Evolutionary conservation across 2,329 filamentous ascomycete species (phyloP).

Genomic region (Colletotrichum eleusines): DNA sequence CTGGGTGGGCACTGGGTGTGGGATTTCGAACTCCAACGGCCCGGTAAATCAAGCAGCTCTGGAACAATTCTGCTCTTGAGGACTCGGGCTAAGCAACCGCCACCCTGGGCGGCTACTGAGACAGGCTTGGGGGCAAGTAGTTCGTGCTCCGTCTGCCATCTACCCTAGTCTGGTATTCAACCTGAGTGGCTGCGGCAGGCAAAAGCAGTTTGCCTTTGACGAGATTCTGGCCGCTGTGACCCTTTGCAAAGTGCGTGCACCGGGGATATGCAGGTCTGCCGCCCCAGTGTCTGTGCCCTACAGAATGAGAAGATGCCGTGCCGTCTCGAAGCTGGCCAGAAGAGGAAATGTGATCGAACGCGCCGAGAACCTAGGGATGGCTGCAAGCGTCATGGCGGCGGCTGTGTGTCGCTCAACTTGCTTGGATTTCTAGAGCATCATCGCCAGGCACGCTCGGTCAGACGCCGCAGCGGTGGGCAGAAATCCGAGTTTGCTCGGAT

Average conservation of each 20-base stretch:
- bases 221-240: not conserved
- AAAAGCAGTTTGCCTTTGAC: not conserved
- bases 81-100: not conserved
- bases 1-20: not conserved
- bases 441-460: not conserved
- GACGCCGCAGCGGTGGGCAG: slow-evolving; percentile 4
- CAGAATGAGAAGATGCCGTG: not conserved
- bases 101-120: not conserved
- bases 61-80: not conserved
- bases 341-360: slow-evolving; percentile 27
- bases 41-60: not conserved
- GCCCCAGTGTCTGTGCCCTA: slow-evolving; percentile 5
- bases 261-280: not conserved
- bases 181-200: not conserved
- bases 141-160: slow-evolving; percentile 1
- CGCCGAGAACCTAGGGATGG: slow-evolving; percentile 21
- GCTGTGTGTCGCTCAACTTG: slow-evolving; percentile 23
- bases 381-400: not conserved
- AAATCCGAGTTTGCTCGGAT: not conserved
- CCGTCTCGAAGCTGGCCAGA: slow-evolving; percentile 9
- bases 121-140: slow-evolving; percentile 10
- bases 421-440: not conserved
- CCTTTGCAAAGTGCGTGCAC: not conserved
- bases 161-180: not conserved
- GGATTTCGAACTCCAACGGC: not conserved